These are phyloP conservation scores for Trypanosomatidae sp. DNA, from an alignment of 208 protist genomes.

Conservation along the genomic window DNA sequence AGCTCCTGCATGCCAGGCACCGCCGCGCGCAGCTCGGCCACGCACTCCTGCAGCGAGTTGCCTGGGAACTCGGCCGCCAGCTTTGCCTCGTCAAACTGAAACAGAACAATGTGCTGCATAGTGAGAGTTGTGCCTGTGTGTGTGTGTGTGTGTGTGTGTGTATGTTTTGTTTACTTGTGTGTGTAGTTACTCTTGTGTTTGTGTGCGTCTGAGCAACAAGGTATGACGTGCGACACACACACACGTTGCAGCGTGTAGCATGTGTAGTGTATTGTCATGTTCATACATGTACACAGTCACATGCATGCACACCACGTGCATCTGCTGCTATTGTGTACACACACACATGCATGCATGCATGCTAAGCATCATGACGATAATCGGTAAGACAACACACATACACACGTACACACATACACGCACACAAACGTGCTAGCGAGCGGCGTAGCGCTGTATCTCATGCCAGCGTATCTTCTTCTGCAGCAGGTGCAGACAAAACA, in stretches of 20 bases:
- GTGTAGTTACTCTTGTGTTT: too few species aligned
- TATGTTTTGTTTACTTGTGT: too few species aligned
- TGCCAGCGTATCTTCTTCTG: conserved; percentile 92
- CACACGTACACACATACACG: not conserved
- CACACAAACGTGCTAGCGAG: not conserved
- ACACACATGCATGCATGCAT: too few species aligned
- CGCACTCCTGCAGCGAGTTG: conserved; percentile 10
- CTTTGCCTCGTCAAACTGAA: conserved; percentile 35
- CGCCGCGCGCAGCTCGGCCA: conserved; percentile 10
- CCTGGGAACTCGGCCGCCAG: conserved; percentile 18
- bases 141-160: not conserved
- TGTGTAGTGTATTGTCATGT: too few species aligned
- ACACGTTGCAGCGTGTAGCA: too few species aligned
- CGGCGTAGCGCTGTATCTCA: conserved; percentile 80
- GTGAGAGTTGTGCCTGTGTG: not conserved
- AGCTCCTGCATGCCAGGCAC: conserved; percentile 44
- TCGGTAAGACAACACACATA: too few species aligned
- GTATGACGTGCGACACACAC: too few species aligned
- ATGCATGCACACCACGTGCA: too few species aligned
- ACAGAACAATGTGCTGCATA: conserved; percentile 47
- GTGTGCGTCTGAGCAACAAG: too few species aligned
- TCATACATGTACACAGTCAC: too few species aligned
- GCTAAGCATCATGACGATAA: too few species aligned
- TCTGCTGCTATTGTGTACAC: too few species aligned
- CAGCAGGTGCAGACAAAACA: conserved; percentile 86